A percentile compares a stretch with the other conserved stretches of the same genome.
Conservation (phyloP, 2,329 filamentous ascomycete genomes). For the Beauveria varroae region DNA sequence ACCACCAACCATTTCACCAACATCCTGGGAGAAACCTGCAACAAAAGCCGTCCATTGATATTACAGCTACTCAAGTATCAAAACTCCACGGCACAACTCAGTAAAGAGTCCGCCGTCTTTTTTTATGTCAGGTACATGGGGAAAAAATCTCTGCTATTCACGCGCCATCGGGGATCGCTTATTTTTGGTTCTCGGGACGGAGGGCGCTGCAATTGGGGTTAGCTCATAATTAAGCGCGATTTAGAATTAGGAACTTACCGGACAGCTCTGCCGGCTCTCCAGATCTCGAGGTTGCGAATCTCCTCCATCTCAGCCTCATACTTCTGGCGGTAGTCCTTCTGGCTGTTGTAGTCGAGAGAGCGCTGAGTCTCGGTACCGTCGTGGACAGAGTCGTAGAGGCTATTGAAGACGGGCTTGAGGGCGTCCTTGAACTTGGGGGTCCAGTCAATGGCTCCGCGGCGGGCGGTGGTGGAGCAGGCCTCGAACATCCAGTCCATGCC, state of each 20-base stretch:
- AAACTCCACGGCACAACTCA: constrained; percentile 1
- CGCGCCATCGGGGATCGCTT: constrained; percentile 25
- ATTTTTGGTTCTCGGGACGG: constrained; percentile 81
- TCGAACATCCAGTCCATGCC: constrained; percentile 99
- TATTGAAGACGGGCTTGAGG: constrained; percentile 97
- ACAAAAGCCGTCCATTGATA: constrained; percentile 6
- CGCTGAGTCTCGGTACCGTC: constrained; percentile 91
- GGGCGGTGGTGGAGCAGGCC: constrained; percentile 97
- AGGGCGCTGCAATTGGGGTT: constrained; percentile 47
- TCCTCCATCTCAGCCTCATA: constrained; percentile 98
- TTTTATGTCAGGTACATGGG: constrained; percentile 4
- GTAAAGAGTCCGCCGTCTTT: not conserved
- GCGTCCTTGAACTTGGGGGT: constrained; percentile 94
- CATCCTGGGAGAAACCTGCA: not conserved
- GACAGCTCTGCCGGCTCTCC: constrained; percentile 96
- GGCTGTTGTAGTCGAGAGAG: constrained; percentile 94
- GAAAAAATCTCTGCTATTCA: not conserved
- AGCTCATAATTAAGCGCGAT: too few species aligned
- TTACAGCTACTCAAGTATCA: constrained; percentile 10
- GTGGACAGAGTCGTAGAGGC: constrained; percentile 88
- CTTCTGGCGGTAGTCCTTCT: constrained; percentile 91
- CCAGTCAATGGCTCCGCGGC: constrained; percentile 99
- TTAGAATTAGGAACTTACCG: constrained; percentile 59
- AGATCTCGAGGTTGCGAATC: constrained; percentile 97
- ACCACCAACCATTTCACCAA: not conserved